phyloP scores from a whole-genome alignment of 164 flowering plant species.

The Dillenia suffruticosa region DNA sequence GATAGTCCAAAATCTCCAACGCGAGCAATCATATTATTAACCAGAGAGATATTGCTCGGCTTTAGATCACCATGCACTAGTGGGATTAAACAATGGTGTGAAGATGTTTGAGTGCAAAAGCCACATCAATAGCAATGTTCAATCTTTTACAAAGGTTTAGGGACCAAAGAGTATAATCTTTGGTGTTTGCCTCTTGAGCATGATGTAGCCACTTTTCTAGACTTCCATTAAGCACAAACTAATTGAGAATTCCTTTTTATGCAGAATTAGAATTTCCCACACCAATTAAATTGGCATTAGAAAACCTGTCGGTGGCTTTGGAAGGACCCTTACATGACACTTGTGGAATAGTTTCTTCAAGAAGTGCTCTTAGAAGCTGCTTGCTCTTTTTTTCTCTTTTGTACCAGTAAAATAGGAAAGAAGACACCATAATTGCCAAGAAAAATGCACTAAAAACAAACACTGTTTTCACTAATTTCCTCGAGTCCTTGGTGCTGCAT shows the following conservation, averaged over 20 bases:
- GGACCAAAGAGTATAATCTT: background rate
- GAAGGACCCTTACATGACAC: background rate
- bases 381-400: background rate
- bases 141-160: conserved; percentile 13
- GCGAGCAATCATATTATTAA: conserved; percentile 18
- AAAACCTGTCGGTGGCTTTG: conserved; percentile 8
- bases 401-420: background rate
- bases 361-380: background rate
- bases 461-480: background rate
- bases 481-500: background rate
- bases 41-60: conserved; percentile 20
- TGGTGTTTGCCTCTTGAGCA: background rate
- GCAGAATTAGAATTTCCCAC: conserved; percentile 9
- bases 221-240: conserved; percentile 19
- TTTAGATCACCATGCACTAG: conserved; percentile 26
- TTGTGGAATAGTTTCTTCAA: background rate
- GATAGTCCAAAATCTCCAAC: conserved; percentile 25
- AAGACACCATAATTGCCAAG: background rate
- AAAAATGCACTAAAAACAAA: background rate
- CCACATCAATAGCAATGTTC: conserved; percentile 24
- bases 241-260: conserved; percentile 12
- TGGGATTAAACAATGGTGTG: conserved; percentile 10
- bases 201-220: conserved; percentile 20
- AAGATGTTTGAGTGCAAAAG: conserved; percentile 21
- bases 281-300: conserved; percentile 5